phyloP scores from a whole-genome alignment of 2,329 filamentous ascomycete species.

The Thelonectria rubi region DNA sequence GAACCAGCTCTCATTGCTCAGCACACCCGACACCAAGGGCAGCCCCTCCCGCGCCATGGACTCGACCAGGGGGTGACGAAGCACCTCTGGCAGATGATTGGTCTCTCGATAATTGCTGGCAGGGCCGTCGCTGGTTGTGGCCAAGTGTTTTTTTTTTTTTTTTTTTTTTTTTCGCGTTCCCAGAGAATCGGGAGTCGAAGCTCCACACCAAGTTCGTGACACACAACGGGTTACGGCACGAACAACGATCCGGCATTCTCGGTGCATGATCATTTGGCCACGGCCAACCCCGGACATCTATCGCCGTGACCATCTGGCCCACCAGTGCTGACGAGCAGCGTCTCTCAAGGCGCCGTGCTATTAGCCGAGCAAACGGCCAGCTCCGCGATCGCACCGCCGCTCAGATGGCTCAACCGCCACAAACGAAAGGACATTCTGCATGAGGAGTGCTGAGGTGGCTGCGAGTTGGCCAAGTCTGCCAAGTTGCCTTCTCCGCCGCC shows the following conservation, averaged over 20 bases:
- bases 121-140: constrained; percentile 37
- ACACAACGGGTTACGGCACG: constrained; percentile 35
- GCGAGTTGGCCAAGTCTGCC: constrained; percentile 2
- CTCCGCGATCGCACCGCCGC: constrained; percentile 12
- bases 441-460: constrained; percentile 3
- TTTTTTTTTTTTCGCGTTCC: constrained; percentile 40
- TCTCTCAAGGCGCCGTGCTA: constrained; percentile 12
- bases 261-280: constrained; percentile 31
- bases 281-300: constrained; percentile 27
- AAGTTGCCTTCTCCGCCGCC: background rate
- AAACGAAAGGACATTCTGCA: background rate
- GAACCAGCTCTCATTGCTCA: constrained; percentile 37
- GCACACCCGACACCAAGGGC: constrained; percentile 30
- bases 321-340: constrained; percentile 29
- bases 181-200: constrained; percentile 47
- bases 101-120: constrained; percentile 31
- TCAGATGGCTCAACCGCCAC: background rate
- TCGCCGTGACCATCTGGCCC: constrained; percentile 31
- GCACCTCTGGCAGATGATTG: constrained; percentile 36
- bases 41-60: constrained; percentile 43
- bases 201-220: constrained; percentile 45
- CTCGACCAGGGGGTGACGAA: constrained; percentile 34
- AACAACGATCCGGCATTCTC: constrained; percentile 38
- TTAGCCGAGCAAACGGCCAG: constrained; percentile 21
- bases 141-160: constrained; percentile 39